These are phyloP conservation scores for Aspergillus homomorphus DNA, from an alignment of 495 filamentous ascomycete genomes.

Conservation along the genomic window DNA sequence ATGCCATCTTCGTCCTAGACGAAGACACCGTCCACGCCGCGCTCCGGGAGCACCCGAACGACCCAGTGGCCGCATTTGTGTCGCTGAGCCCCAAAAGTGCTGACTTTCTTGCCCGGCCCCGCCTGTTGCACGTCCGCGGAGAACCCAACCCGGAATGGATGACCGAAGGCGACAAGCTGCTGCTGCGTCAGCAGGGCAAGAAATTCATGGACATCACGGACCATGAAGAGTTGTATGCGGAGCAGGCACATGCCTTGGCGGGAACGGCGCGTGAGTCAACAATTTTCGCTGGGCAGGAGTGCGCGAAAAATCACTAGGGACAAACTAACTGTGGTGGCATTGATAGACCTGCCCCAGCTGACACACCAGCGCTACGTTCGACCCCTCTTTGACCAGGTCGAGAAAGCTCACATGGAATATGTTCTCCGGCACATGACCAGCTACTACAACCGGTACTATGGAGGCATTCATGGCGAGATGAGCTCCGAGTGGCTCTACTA, in stretches of 20 bases:
- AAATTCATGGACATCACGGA: conserved; percentile 5
- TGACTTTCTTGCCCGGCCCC: neutral
- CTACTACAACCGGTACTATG: conserved; percentile 6
- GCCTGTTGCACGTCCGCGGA: conserved; percentile 2
- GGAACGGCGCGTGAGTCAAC: neutral
- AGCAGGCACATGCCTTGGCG: neutral
- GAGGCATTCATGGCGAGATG: conserved; percentile 1
- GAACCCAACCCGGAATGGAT: neutral
- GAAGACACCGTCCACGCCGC: conserved; percentile 2
- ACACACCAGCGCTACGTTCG: neutral
- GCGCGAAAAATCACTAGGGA: too few relatives aligned
- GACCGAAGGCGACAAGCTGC: conserved; percentile 7
- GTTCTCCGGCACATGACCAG: neutral
- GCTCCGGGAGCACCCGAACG: neutral
- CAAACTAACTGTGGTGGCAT: neutral
- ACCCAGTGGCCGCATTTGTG: neutral
- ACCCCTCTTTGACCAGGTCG: neutral
- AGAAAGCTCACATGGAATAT: neutral
- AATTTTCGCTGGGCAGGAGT: neutral
- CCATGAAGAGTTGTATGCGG: neutral
- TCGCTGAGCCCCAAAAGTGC: neutral
- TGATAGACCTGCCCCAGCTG: neutral
- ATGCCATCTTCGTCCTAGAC: neutral
- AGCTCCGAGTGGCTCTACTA: neutral
- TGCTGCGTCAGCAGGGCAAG: neutral